phyloP scores from a whole-genome alignment of 768 basidiomycete genomes.

The Psilocybe cyanescens region DNA sequence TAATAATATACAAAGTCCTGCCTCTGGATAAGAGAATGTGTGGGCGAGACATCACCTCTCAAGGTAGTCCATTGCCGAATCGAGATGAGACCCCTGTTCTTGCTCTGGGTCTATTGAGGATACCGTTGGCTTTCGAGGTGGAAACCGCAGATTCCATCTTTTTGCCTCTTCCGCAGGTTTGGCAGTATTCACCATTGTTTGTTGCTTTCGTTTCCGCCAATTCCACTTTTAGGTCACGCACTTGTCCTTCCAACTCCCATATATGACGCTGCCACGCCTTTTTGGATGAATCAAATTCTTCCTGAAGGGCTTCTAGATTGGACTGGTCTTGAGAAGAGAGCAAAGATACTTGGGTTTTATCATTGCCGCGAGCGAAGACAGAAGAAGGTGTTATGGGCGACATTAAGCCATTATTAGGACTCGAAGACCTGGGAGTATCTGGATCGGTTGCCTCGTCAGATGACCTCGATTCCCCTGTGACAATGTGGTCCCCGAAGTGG shows the following conservation, averaged over 20 bases:
- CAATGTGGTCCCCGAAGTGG: constrained; percentile 60
- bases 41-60: constrained; percentile 9
- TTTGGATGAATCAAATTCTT: constrained; percentile 60
- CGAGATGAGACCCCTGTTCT: constrained; percentile 69
- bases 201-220: constrained; percentile 52
- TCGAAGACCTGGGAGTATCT: constrained; percentile 48
- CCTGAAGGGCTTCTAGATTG: constrained; percentile 56
- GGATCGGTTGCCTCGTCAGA: constrained; percentile 35
- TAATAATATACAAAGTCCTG: constrained; percentile 19
- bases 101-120: constrained; percentile 68
- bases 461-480: constrained; percentile 33
- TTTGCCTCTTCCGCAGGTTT: constrained; percentile 61
- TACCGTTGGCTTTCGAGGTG: constrained; percentile 31
- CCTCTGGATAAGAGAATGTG: neutral
- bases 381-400: constrained; percentile 24
- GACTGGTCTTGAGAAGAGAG: constrained; percentile 18
- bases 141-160: constrained; percentile 12
- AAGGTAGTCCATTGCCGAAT: constrained; percentile 58
- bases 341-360: constrained; percentile 24
- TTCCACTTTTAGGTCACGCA: constrained; percentile 72
- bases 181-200: constrained; percentile 47
- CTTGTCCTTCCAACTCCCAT: constrained; percentile 76
- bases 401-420: constrained; percentile 21
- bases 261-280: constrained; percentile 74
- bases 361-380: constrained; percentile 13